Evolutionary conservation across 352 stramenopile species (phyloP).

Genomic region (Pythium pyrilobum): DNA sequence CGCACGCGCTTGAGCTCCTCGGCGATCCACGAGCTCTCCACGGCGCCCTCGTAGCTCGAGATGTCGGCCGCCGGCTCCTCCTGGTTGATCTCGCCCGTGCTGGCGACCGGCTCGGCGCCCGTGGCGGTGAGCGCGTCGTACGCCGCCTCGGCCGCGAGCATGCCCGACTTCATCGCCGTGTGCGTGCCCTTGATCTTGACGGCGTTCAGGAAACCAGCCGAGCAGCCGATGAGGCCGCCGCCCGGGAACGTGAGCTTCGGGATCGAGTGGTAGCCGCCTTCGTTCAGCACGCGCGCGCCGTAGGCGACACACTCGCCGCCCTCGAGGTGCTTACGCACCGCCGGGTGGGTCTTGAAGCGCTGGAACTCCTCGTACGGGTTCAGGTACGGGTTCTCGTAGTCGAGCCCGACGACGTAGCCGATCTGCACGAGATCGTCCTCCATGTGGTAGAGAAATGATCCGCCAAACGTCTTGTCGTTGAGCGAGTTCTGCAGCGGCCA

Average conservation of each 20-base stretch:
- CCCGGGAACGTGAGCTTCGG: slow-evolving; percentile 98
- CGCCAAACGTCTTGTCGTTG: slow-evolving; percentile 95
- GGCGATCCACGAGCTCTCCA: slow-evolving; percentile 95
- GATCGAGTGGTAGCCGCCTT: slow-evolving; percentile 96
- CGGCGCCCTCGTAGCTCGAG: slow-evolving; percentile 80
- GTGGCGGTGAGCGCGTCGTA: slow-evolving; percentile 83
- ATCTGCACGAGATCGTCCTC: slow-evolving; percentile 94
- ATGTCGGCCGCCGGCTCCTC: slow-evolving; percentile 60
- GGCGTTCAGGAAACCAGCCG: slow-evolving; percentile 97
- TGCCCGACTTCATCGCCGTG: slow-evolving; percentile 98
- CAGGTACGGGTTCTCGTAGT: slow-evolving; percentile 99
- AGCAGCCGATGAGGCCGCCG: slow-evolving; percentile 94
- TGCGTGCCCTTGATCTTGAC: slow-evolving; percentile 99
- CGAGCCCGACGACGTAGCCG: slow-evolving; percentile 96
- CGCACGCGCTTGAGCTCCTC: slow-evolving; percentile 97
- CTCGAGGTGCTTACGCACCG: slow-evolving; percentile 91
- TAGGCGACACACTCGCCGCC: slow-evolving; percentile 97
- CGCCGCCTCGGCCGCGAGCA: slow-evolving; percentile 95
- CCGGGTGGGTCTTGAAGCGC: slow-evolving; percentile 97
- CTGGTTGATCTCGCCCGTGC: slow-evolving; percentile 66
- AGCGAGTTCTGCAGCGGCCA: slow-evolving; percentile 93
- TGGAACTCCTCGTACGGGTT: slow-evolving; percentile 99
- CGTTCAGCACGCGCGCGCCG: slow-evolving; percentile 92
- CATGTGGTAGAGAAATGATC: slow-evolving; percentile 99
- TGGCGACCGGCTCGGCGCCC: slow-evolving; percentile 52